Evolutionary conservation across 2,329 filamentous ascomycete species (phyloP), one percentile per base, ranked within the genome.

Genomic region (Hypoxylon sp.): DNA sequence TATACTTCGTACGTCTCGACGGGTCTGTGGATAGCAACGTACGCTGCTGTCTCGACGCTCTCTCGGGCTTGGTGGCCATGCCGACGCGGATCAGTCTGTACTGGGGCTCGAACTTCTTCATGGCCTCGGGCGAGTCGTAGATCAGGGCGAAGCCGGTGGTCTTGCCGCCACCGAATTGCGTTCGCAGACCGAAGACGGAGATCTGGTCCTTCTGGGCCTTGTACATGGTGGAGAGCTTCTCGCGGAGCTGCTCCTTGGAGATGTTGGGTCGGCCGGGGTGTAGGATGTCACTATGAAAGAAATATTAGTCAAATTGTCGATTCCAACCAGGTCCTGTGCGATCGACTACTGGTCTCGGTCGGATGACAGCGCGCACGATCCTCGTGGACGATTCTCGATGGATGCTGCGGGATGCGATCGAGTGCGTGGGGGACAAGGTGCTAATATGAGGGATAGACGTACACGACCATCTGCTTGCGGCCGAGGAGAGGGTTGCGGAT

Each of bases 391-490:
- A 41, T 42, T 40, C n/a, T 40, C 18, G 35, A 40, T 35, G 27
- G 58, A 40, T 29, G 29, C 9, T 13, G 42, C 10, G 26, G n/a
- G 42, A 15, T 33, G 42, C 43, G 35, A 35, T 15, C 35, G 7
- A 40, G 24, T 27, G 27, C 6, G n/a, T 7, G 5, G 29, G 20
- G 20, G 38, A n/a, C 13, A 37, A 51, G 38, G 29, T 29, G 21
- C 29, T 31, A n/a, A 17, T 13, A 35, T 31, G 49, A 54, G 61
- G 65, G 59, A 66, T 46, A 71, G 72, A 89, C 90, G 88, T 92
- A 97, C 94, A 97, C 91, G 83, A 97, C 94, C 92, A 98, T 97
- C 89, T 98, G 94, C 88, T 96, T 97, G 81, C 94, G 91, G 80
- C 90, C 92, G 79, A 99, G 89, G 78, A 99, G 92, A 81, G 95